Conservation (phyloP, 768 basidiomycete species). For the Trametes sanguinea region DNA sequence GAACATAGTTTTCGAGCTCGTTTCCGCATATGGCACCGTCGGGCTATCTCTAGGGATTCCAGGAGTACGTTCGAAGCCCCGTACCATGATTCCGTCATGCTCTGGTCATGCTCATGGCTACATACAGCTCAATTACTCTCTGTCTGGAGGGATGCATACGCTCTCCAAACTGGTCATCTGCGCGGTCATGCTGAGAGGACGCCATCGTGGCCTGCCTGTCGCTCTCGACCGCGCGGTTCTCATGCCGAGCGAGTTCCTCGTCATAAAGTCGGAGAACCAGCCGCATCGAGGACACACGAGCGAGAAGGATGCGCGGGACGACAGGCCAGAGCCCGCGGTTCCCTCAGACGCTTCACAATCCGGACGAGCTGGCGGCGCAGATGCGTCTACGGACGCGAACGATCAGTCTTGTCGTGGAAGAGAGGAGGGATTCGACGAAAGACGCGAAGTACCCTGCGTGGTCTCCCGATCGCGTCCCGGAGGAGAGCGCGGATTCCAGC, state of each 20-base stretch:
- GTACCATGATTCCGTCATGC: not conserved
- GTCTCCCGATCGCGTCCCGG: not conserved
- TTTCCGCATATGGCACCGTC: slow-evolving; percentile 86
- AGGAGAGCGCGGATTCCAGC: slow-evolving; percentile 5
- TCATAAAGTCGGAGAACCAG: not conserved
- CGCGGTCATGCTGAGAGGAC: slow-evolving; percentile 90
- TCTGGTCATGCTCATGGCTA: not conserved
- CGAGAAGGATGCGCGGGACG: slow-evolving; percentile 1
- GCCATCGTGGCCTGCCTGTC: slow-evolving; percentile 85
- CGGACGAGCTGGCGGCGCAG: slow-evolving; percentile 10
- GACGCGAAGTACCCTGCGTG: not conserved
- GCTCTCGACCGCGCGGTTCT: slow-evolving; percentile 65
- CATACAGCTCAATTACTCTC: slow-evolving; percentile 71
- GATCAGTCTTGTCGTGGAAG: slow-evolving; percentile 19
- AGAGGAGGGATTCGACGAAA: slow-evolving; percentile 9
- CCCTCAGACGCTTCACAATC: slow-evolving; percentile 1
- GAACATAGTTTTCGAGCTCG: slow-evolving; percentile 72
- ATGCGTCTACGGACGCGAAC: slow-evolving; percentile 18
- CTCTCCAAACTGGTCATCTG: slow-evolving; percentile 87
- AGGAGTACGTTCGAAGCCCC: slow-evolving; percentile 47
- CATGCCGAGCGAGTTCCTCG: slow-evolving; percentile 20
- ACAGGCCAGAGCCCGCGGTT: not conserved
- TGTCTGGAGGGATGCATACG: slow-evolving; percentile 74
- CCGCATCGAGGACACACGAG: not conserved
- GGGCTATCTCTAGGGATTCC: slow-evolving; percentile 86